phyloP scores from a whole-genome alignment of 2,329 filamentous ascomycete genomes.

The Sporothrix inflata region DNA sequence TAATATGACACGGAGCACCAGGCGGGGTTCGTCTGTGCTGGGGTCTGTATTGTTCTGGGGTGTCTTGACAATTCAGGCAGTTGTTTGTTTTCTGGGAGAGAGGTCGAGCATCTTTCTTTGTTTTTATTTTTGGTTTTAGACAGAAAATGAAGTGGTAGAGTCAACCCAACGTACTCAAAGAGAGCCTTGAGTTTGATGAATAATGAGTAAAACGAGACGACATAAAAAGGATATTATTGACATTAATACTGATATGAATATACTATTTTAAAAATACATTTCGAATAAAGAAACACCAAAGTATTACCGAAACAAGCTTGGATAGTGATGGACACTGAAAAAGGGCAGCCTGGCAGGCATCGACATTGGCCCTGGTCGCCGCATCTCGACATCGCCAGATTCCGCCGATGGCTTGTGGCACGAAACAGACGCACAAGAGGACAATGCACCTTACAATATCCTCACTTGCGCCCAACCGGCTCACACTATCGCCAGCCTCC shows the following conservation, averaged over 20 bases:
- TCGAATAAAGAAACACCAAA: neutral
- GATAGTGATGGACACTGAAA: neutral
- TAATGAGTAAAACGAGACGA: neutral
- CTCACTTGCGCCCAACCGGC: neutral
- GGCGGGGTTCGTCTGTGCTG: conserved; percentile 27
- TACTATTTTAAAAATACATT: too few relatives aligned
- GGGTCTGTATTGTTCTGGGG: conserved; percentile 2
- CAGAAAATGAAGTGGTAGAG: neutral
- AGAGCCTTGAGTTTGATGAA: neutral
- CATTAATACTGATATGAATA: too few relatives aligned
- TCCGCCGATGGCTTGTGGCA: neutral
- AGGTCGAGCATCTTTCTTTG: neutral
- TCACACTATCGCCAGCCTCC: neutral
- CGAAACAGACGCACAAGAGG: conserved; percentile 15
- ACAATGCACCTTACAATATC: neutral
- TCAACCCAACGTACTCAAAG: too few relatives aligned
- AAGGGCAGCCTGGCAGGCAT: conserved; percentile 9
- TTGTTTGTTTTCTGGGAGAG: neutral
- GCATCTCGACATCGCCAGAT: neutral
- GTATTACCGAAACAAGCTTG: neutral
- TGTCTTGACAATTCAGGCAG: neutral
- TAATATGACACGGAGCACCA: conserved; percentile 29
- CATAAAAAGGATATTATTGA: too few relatives aligned
- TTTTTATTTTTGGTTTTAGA: neutral
- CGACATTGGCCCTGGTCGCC: neutral